Percentiles rank a stretch among this genome's conserved stretches.
phyloP scores from a whole-genome alignment of 768 basidiomycete genomes.

The Rhodotorula diobovata region DNA sequence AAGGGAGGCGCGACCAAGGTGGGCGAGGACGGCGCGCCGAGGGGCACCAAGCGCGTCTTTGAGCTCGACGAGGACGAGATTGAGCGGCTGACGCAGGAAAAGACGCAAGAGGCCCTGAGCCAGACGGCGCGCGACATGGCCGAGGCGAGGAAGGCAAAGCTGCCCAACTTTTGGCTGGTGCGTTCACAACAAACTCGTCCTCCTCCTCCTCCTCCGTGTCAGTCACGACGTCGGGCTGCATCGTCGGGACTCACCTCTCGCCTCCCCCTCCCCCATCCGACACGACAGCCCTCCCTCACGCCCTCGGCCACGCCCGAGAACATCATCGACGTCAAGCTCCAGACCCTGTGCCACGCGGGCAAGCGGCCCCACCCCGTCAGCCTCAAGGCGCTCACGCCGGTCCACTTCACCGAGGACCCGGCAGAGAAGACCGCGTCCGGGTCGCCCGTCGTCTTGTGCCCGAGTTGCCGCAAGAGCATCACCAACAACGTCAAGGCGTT shows the following conservation, averaged over 20 bases:
- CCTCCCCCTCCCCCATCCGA: no score
- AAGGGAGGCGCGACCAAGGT: conserved; percentile 45
- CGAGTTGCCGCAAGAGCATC: conserved; percentile 76
- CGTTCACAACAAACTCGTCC: no score
- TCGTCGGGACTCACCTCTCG: not conserved
- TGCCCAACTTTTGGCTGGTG: conserved; percentile 90
- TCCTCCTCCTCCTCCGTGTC: not conserved
- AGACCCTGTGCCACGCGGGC: conserved; percentile 81
- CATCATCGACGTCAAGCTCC: conserved; percentile 55
- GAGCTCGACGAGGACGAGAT: conserved; percentile 70
- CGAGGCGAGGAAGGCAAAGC: conserved; percentile 75
- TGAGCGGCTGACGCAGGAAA: conserved; percentile 67
- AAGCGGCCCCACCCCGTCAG: conserved; percentile 72
- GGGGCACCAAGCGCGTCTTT: conserved; percentile 71
- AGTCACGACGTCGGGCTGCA: no score
- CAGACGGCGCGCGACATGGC: conserved; percentile 66
- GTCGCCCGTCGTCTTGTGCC: conserved; percentile 61
- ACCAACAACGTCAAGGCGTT: conserved; percentile 71
- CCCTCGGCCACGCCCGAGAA: conserved; percentile 30
- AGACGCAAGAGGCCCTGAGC: conserved; percentile 79
- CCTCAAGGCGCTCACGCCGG: conserved; percentile 72
- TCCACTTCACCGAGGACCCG: conserved; percentile 64
- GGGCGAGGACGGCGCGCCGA: conserved; percentile 36
- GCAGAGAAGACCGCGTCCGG: conserved; percentile 27
- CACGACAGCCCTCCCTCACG: conserved; percentile 29